phyloP scores from a whole-genome alignment of 2,329 filamentous ascomycete genomes.

The Pestalotiopsis fici region DNA sequence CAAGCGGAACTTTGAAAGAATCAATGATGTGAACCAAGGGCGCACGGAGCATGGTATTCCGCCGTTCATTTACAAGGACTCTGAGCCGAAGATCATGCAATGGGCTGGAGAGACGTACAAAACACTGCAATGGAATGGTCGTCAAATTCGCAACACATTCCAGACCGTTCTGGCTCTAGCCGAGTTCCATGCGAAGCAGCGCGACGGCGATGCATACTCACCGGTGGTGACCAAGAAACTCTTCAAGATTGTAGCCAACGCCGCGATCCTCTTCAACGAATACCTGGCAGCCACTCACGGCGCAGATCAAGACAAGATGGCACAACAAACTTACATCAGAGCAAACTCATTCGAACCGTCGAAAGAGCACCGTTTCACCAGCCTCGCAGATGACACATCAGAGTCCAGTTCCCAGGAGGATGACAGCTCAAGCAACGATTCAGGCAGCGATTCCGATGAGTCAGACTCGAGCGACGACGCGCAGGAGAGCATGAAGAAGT shows the following conservation, averaged over 20 bases:
- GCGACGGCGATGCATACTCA: background rate
- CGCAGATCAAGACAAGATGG: background rate
- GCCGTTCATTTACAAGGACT: background rate
- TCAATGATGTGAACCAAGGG: background rate
- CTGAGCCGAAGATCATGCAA: background rate
- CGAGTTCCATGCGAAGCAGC: background rate
- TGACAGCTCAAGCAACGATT: background rate
- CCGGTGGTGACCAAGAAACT: background rate
- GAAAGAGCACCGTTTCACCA: background rate
- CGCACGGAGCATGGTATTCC: slow-evolving; percentile 31
- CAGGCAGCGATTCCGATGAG: background rate
- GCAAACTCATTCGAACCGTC: background rate
- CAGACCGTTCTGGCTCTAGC: slow-evolving; percentile 18
- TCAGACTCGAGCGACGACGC: background rate
- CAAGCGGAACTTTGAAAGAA: slow-evolving; percentile 14
- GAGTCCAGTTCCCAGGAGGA: background rate
- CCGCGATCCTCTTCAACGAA: background rate
- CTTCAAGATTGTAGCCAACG: background rate
- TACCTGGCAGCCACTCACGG: background rate
- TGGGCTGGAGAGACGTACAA: background rate
- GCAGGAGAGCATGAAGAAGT: background rate
- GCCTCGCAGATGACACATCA: background rate
- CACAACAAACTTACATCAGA: background rate
- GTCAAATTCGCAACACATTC: slow-evolving; percentile 12
- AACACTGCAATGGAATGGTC: slow-evolving; percentile 11